phyloP scores from a whole-genome alignment of 306 rosid species.

The Malus sieversii region DNA sequence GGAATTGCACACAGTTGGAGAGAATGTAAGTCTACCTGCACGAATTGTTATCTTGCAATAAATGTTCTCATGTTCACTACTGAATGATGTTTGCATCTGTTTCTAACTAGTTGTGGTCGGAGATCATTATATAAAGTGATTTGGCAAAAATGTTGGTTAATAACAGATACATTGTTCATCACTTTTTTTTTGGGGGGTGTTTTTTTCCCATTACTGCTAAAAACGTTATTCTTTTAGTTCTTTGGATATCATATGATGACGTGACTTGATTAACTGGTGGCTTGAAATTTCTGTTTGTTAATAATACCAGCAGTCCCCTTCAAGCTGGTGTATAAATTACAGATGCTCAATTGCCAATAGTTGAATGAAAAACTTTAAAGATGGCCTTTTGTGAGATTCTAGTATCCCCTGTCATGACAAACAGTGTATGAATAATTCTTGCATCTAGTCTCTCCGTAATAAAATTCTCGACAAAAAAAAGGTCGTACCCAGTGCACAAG shows the following conservation, averaged over 20 bases:
- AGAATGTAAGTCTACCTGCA: slow-evolving; percentile 50
- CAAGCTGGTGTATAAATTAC: background rate
- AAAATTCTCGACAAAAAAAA: background rate
- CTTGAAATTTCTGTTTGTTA: background rate
- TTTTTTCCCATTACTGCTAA: background rate
- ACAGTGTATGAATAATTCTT: background rate
- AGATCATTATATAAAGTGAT: background rate
- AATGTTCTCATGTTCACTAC: slow-evolving; percentile 6
- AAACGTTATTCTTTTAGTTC: background rate
- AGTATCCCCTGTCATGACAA: background rate
- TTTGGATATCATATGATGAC: background rate
- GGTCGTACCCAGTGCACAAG: no score
- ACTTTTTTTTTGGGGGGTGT: background rate
- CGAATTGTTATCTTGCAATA: slow-evolving; percentile 3
- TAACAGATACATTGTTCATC: background rate
- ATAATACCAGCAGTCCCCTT: background rate
- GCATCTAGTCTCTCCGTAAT: background rate
- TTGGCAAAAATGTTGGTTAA: background rate
- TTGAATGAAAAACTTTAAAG: background rate
- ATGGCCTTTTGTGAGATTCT: background rate
- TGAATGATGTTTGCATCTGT: background rate
- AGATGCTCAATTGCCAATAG: background rate
- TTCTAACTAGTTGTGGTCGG: background rate
- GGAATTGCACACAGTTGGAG: slow-evolving; percentile 75
- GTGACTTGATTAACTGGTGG: background rate